Percentiles rank a stretch among this genome's conserved stretches.
Conservation (phyloP, 371 early-diverging fungal genomes). For the Mucor mucedo region DNA sequence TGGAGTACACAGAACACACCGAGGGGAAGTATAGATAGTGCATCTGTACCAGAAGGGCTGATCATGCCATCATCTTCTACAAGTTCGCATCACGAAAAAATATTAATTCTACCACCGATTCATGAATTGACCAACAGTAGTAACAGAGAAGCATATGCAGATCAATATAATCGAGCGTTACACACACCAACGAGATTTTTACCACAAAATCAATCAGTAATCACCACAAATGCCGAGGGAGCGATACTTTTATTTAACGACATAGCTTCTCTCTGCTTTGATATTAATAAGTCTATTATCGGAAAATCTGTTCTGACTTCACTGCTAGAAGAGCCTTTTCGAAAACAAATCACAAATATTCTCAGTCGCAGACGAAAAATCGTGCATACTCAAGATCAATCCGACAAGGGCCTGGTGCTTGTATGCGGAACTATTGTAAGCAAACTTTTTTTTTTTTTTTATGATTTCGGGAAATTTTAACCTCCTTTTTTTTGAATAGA, state of each 20-base stretch:
- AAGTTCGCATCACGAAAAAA: background rate
- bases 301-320: slow-evolving; percentile 24
- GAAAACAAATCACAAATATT: slow-evolving; percentile 7
- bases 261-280: slow-evolving; percentile 53
- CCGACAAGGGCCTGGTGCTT: slow-evolving; percentile 36
- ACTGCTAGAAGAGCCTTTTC: slow-evolving; percentile 23
- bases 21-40: slow-evolving; percentile 16
- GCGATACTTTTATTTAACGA: slow-evolving; percentile 58
- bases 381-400: background rate
- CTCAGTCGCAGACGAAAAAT: slow-evolving; percentile 12
- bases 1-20: slow-evolving; percentile 25
- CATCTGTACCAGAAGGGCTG: slow-evolving; percentile 6
- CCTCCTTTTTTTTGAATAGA: slow-evolving; percentile 24
- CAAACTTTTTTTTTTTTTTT: background rate
- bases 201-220: slow-evolving; percentile 61
- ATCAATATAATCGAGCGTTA: slow-evolving; percentile 24
- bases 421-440: slow-evolving; percentile 64
- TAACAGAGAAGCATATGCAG: background rate
- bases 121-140: slow-evolving; percentile 1
- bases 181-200: slow-evolving; percentile 58
- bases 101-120: background rate
- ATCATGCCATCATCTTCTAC: slow-evolving; percentile 3
- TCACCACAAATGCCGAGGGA: slow-evolving; percentile 53
- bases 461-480: background rate
- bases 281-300: slow-evolving; percentile 41